Evolutionary conservation across 805 yeast species (phyloP), one percentile per base, ranked within the genome.

Genomic region (Torulaspora quercuum): DNA sequence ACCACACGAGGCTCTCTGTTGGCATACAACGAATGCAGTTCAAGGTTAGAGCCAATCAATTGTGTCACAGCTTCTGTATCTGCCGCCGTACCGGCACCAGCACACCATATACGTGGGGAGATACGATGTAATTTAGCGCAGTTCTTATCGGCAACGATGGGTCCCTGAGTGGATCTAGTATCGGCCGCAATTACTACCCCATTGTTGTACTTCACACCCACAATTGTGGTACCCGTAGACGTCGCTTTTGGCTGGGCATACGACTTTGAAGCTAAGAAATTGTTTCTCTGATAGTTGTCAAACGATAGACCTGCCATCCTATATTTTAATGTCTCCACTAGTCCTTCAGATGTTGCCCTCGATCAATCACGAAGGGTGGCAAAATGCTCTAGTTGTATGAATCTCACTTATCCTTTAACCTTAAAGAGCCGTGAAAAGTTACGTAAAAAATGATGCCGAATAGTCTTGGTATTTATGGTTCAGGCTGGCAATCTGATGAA

Each of bases 41-140:
- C 98, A 47, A 92, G 69, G 61, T 90, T 89, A 24, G 95, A 85
- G 23, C 87, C 78, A 50, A 88, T 88, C 57, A 92, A 72, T 63
- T 88, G 95, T 4, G 98, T 92, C 25, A 92, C 97, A 79, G 88
- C 87, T 63, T 92, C 97, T 8, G 97, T 92, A 61, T 92, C 98
- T 6, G 98, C 97, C 19, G 98, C 98, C n/a, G 98, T 92, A 63
- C 98, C 98, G 3, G 98, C 98, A 55, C 98, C 98, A 35, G 98
- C 98, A 78, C 98, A 90, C 97, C 97, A 90, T 59, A 89, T 88
- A 56, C 74, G 76, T 7, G 97, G 95, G 5, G 95, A 75, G 48
- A 89, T 72, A 50, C 94, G 69, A 66, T 90, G 97, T 48, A 92
- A 72, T 65, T 90, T 90, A 58, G 88, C 96, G 72, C 97, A 89